These are phyloP conservation scores for Eucalyptus marginata DNA, from an alignment of 345 rosid species.

Conservation along the genomic window DNA sequence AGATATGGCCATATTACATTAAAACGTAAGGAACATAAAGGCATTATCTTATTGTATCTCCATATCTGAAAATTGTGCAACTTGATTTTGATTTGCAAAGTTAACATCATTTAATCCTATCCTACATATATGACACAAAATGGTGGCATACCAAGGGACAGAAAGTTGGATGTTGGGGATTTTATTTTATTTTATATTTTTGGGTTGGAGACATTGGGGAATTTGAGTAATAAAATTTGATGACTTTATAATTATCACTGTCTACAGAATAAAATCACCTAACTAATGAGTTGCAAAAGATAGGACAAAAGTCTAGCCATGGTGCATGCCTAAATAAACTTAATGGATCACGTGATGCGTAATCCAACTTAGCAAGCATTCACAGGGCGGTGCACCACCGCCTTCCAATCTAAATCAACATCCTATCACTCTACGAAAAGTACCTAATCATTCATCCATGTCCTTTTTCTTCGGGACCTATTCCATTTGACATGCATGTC, in stretches of 20 bases:
- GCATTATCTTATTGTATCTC: background rate
- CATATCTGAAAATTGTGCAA: background rate
- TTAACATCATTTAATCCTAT: background rate
- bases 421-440: background rate
- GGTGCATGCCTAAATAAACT: background rate
- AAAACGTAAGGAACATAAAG: background rate
- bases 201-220: background rate
- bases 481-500: background rate
- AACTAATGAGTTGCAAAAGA: background rate
- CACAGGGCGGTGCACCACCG: background rate
- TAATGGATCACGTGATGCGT: background rate
- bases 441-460: background rate
- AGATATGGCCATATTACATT: background rate
- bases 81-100: background rate
- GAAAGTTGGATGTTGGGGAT: background rate
- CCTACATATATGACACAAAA: background rate
- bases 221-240: background rate
- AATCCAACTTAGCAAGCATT: background rate
- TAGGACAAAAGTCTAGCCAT: background rate
- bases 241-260: background rate
- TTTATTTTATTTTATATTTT: no score
- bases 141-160: background rate
- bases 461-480: background rate
- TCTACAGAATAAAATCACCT: background rate
- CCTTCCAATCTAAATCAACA: background rate